Evolutionary conservation across 192 early-diverging fungal species (phyloP).

Genomic region (Thamnidium elegans): DNA sequence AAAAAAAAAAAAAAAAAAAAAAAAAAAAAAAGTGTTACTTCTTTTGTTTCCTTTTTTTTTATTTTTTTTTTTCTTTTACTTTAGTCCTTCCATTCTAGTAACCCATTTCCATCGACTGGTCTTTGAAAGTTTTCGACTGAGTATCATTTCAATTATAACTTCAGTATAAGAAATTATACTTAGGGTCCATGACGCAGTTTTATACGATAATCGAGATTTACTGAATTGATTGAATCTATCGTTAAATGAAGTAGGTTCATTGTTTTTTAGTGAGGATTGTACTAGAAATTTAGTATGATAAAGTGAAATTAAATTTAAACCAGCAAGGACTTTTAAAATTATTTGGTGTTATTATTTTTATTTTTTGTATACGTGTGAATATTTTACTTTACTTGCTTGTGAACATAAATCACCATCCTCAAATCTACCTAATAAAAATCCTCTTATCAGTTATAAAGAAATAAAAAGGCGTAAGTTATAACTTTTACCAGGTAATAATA

Average conservation of each 20-base stretch:
- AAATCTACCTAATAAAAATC: constrained; percentile 21
- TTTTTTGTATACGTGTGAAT: too few relatives aligned
- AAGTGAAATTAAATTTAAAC: constrained; percentile 17
- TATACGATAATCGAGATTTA: constrained; percentile 2
- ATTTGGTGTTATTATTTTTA: not conserved
- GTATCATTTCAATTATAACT: constrained; percentile 22
- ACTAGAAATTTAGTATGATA: constrained; percentile 20
- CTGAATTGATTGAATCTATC: constrained; percentile 10
- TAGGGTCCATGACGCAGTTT: constrained; percentile 4
- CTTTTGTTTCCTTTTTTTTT: too few relatives aligned
- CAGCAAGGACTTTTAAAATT: constrained; percentile 14
- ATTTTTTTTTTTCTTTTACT: too few relatives aligned
- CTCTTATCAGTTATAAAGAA: not conserved
- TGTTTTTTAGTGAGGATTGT: not conserved
- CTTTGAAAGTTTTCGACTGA: constrained; percentile 12
- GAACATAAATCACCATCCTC: constrained; percentile 26
- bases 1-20: not conserved
- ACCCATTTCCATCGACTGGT: constrained; percentile 19
- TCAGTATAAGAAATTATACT: constrained; percentile 28
- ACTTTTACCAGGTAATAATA: constrained; percentile 26
- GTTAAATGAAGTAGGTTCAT: not conserved
- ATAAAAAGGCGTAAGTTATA: not conserved
- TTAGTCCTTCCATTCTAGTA: constrained; percentile 15
- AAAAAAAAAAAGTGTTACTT: not conserved
- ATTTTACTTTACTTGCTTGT: constrained; percentile 15